A percentile compares a stretch with the other conserved stretches of the same genome.
These are phyloP conservation scores for Anisogramma anomala DNA, from an alignment of 2,329 filamentous ascomycete genomes.

Conservation along the genomic window DNA sequence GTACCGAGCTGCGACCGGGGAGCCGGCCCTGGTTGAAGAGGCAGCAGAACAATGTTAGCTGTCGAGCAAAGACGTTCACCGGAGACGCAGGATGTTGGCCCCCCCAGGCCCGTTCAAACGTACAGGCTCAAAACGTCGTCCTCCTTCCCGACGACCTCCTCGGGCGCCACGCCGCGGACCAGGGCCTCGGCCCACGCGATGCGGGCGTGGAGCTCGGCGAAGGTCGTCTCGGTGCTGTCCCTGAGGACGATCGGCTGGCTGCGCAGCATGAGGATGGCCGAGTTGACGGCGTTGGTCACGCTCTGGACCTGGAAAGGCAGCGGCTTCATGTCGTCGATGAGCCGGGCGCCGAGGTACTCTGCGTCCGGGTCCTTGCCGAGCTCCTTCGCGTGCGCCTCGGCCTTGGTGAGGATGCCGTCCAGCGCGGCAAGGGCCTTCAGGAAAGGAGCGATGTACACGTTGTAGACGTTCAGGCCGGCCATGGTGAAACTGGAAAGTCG, in stretches of 20 bases:
- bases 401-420: constrained; percentile 22
- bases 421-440: constrained; percentile 20
- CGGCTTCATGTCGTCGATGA: constrained; percentile 26
- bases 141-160: constrained; percentile 19
- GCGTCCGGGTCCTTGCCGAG: constrained; percentile 17
- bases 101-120: constrained; percentile 18
- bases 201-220: constrained; percentile 22
- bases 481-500: too few relatives aligned
- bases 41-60: background rate
- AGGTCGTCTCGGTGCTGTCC: constrained; percentile 22
- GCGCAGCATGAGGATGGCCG: constrained; percentile 20
- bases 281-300: constrained; percentile 21
- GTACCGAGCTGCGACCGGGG: background rate
- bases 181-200: constrained; percentile 22
- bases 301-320: constrained; percentile 26
- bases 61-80: background rate
- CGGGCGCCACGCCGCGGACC: constrained; percentile 19
- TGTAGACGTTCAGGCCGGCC: constrained; percentile 22
- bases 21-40: background rate
- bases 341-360: constrained; percentile 17
- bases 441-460: constrained; percentile 19
- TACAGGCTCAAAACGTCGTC: constrained; percentile 18
- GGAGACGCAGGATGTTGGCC: background rate
- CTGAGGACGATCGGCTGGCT: constrained; percentile 16
- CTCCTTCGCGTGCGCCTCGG: constrained; percentile 20